Evolutionary conservation across 805 yeast genomes (phyloP).

Genomic region (Candida saitoana): DNA sequence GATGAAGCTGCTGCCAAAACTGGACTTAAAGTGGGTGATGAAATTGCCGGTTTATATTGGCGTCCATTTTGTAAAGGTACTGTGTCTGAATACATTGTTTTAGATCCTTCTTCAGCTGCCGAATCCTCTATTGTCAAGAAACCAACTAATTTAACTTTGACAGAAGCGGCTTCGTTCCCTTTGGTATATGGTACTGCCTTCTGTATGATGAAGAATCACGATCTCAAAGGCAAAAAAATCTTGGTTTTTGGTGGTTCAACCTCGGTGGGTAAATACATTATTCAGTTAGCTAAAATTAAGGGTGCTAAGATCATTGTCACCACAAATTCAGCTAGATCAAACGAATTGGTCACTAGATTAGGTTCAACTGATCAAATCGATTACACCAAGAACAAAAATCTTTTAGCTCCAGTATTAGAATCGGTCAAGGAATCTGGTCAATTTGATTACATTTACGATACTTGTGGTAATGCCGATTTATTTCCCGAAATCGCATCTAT

Average conservation of each 20-base stretch:
- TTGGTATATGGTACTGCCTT: conserved; percentile 52
- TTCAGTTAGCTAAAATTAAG: conserved; percentile 50
- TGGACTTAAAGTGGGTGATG: conserved; percentile 24
- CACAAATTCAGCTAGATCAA: conserved; percentile 50
- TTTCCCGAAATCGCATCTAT: conserved; percentile 36
- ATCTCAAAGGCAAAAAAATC: conserved; percentile 44
- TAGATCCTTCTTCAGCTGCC: conserved; percentile 29
- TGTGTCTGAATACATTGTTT: conserved; percentile 41
- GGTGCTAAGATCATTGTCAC: conserved; percentile 51
- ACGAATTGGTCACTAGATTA: conserved; percentile 35
- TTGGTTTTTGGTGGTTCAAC: conserved; percentile 75
- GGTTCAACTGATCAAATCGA: conserved; percentile 68
- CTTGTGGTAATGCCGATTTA: conserved; percentile 56
- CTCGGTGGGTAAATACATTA: conserved; percentile 54
- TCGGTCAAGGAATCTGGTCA: conserved; percentile 29
- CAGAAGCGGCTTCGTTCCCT: conserved; percentile 65
- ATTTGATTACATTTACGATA: conserved; percentile 63
- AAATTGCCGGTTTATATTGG: conserved; percentile 23
- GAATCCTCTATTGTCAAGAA: conserved; percentile 27
- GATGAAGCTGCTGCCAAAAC: conserved; percentile 15
- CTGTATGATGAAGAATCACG: conserved; percentile 42
- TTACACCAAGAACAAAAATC: conserved; percentile 44
- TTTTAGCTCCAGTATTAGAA: conserved; percentile 31
- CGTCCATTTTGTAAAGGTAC: conserved; percentile 32
- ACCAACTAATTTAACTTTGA: conserved; percentile 38